phyloP scores from a whole-genome alignment of 2,329 filamentous ascomycete species.

The Magnaporthiopsis rhizophila region DNA sequence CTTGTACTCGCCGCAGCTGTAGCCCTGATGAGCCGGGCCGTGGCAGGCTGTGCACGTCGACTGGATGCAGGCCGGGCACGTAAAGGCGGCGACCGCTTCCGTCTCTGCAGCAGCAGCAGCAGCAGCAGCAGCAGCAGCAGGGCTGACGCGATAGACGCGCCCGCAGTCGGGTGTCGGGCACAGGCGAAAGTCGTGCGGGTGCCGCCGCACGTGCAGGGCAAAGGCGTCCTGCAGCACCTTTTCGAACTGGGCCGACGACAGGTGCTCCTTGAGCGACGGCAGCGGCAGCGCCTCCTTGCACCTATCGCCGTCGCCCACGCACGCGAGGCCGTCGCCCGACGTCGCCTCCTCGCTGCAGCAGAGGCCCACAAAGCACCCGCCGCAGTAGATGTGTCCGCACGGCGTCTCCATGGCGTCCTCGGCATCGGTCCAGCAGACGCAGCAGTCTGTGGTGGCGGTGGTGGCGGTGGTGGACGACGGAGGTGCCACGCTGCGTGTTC shows the following conservation, averaged over 20 bases:
- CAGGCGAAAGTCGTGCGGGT: constrained; percentile 24
- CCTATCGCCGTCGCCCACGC: constrained; percentile 17
- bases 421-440: constrained; percentile 28
- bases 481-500: too few relatives aligned
- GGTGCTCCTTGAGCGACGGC: constrained; percentile 19
- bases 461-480: too few relatives aligned
- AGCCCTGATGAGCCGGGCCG: constrained; percentile 20
- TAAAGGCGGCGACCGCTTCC: constrained; percentile 14
- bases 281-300: constrained; percentile 21
- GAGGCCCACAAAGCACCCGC: constrained; percentile 29
- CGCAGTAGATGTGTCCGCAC: constrained; percentile 35
- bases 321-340: constrained; percentile 15
- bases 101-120: too few relatives aligned
- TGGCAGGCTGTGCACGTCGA: constrained; percentile 28
- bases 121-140: not conserved
- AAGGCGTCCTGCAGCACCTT: constrained; percentile 29
- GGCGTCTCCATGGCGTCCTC: constrained; percentile 25
- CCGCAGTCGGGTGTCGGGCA: constrained; percentile 36
- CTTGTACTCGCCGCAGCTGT: constrained; percentile 8
- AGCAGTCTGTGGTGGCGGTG: constrained; percentile 16
- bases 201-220: constrained; percentile 23
- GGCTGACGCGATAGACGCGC: constrained; percentile 28
- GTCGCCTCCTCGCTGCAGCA: constrained; percentile 17
- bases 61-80: constrained; percentile 28
- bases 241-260: constrained; percentile 26